A percentile compares a stretch with the other conserved stretches of the same genome.
Conservation (phyloP, 2,329 filamentous ascomycete genomes). For the Diaporthe citrichinensis region DNA sequence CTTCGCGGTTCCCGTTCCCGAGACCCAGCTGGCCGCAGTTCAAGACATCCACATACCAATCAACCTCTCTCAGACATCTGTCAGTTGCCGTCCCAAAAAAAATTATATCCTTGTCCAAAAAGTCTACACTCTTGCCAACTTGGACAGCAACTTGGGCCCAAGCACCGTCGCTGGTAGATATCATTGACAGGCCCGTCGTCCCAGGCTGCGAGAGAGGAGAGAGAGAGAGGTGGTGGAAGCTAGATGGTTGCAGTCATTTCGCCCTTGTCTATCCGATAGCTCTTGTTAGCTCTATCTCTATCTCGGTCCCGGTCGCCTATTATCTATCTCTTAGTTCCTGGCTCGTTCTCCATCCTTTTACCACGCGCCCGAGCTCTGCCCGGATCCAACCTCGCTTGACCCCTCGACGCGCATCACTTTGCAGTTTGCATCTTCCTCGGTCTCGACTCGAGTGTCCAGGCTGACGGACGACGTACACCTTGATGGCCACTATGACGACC, state of each 20-base stretch:
- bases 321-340: conserved; percentile 22
- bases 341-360: conserved; percentile 4
- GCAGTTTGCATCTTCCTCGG: conserved; percentile 5
- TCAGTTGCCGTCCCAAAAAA: background rate
- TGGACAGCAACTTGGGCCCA: background rate
- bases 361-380: conserved; percentile 8
- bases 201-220: background rate
- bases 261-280: conserved; percentile 18
- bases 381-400: conserved; percentile 1
- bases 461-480: conserved; percentile 28
- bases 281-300: conserved; percentile 21
- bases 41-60: conserved; percentile 27
- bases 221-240: conserved; percentile 34
- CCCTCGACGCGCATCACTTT: conserved; percentile 16
- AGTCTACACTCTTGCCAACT: background rate
- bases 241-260: conserved; percentile 36
- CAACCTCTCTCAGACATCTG: conserved; percentile 27
- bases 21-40: conserved; percentile 29
- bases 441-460: conserved; percentile 15
- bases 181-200: conserved; percentile 2
- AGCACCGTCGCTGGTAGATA: background rate
- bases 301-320: conserved; percentile 16
- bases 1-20: conserved; percentile 1
- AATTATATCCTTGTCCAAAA: background rate
- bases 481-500: conserved; percentile 40